Percentiles rank a stretch among this genome's conserved stretches.
phyloP scores from a whole-genome alignment of 345 rosid species.

The thale cress (Arabidopsis thaliana) region DNA sequence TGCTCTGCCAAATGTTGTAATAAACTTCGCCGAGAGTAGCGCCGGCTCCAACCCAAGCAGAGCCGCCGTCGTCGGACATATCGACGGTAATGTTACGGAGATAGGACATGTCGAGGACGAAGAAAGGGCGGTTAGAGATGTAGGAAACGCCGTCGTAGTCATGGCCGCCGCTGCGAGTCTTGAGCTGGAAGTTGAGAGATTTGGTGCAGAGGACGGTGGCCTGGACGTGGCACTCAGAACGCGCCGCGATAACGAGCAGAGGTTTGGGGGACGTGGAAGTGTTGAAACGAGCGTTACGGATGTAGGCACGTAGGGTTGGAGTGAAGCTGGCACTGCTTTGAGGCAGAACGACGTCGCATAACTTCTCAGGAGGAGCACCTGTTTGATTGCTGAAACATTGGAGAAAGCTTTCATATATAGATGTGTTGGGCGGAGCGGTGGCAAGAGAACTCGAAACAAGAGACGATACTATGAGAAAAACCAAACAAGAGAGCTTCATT shows the following conservation, averaged over 20 bases:
- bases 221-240: slow-evolving; percentile 41
- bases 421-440: background rate
- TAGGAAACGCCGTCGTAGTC: slow-evolving; percentile 53
- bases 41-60: slow-evolving; percentile 50
- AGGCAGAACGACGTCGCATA: slow-evolving; percentile 26
- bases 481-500: slow-evolving; percentile 30
- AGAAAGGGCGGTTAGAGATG: slow-evolving; percentile 43
- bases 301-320: slow-evolving; percentile 39
- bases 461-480: slow-evolving; percentile 7
- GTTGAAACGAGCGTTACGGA: slow-evolving; percentile 46
- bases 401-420: slow-evolving; percentile 28
- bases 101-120: slow-evolving; percentile 45
- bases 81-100: slow-evolving; percentile 44
- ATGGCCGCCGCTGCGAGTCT: slow-evolving; percentile 55
- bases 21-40: slow-evolving; percentile 51
- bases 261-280: slow-evolving; percentile 49
- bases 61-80: slow-evolving; percentile 17
- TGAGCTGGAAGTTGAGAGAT: slow-evolving; percentile 39
- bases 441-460: background rate
- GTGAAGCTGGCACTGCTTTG: slow-evolving; percentile 40
- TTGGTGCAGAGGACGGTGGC: slow-evolving; percentile 47
- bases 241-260: slow-evolving; percentile 39
- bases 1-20: slow-evolving; percentile 41
- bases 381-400: slow-evolving; percentile 32
- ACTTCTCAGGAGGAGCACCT: slow-evolving; percentile 7